Percentiles rank a stretch among this genome's conserved stretches.
phyloP scores from a whole-genome alignment of 1,139 yeast species.

The Debaryomycetaceae sp. region DNA sequence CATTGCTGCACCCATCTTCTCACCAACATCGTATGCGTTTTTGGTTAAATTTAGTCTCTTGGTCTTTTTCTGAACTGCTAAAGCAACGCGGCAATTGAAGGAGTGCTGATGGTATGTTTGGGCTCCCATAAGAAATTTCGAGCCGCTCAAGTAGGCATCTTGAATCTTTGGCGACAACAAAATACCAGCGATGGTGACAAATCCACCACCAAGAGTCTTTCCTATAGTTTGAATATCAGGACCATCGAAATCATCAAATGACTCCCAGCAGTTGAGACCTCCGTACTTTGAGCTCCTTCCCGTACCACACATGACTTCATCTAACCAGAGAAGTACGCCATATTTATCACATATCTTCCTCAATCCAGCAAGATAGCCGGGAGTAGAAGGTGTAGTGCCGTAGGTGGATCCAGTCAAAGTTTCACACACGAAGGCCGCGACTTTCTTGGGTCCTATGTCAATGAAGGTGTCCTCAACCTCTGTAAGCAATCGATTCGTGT shows the following conservation, averaged over 20 bases:
- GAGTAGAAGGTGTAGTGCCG: slow-evolving; percentile 55
- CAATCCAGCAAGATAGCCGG: slow-evolving; percentile 54
- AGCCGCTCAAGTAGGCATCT: slow-evolving; percentile 41
- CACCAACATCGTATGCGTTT: slow-evolving; percentile 50
- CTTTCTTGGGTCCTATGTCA: slow-evolving; percentile 48
- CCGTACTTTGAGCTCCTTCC: slow-evolving; percentile 39
- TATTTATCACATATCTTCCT: slow-evolving; percentile 53
- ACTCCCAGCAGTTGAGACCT: slow-evolving; percentile 45
- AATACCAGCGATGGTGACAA: slow-evolving; percentile 58
- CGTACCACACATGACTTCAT: slow-evolving; percentile 65
- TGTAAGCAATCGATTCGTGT: slow-evolving; percentile 41
- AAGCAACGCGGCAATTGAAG: slow-evolving; percentile 56
- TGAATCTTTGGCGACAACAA: slow-evolving; percentile 49
- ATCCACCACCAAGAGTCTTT: slow-evolving; percentile 61
- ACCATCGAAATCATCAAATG: slow-evolving; percentile 34
- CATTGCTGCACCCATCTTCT: slow-evolving; percentile 42
- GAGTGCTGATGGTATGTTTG: slow-evolving; percentile 64
- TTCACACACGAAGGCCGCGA: slow-evolving; percentile 52
- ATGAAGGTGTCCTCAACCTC: slow-evolving; percentile 48
- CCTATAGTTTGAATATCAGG: slow-evolving; percentile 63
- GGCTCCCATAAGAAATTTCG: slow-evolving; percentile 46
- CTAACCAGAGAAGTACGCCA: slow-evolving; percentile 53
- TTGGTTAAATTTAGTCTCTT: slow-evolving; percentile 39
- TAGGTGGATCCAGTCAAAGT: slow-evolving; percentile 58
- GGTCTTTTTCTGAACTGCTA: slow-evolving; percentile 53